These are phyloP conservation scores for Yamadazyma taylorii DNA, from an alignment of 1,139 yeast species.

Conservation along the genomic window DNA sequence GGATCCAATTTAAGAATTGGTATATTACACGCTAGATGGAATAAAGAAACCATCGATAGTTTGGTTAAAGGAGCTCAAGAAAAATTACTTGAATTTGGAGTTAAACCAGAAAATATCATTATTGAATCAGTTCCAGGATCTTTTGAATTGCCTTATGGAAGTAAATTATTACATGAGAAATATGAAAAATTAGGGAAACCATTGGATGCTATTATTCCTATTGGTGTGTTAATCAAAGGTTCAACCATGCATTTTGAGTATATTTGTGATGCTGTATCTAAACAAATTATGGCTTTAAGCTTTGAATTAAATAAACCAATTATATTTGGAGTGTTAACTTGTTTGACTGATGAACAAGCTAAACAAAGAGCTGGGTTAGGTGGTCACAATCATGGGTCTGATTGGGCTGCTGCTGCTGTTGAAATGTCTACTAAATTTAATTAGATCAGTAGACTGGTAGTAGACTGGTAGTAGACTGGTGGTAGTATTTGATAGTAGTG, in stretches of 20 bases:
- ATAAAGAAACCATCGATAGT: conserved; percentile 69
- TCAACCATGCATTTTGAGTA: conserved; percentile 98
- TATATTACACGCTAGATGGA: conserved; percentile 96
- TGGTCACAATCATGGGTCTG: conserved; percentile 91
- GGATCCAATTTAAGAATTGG: conserved; percentile 73
- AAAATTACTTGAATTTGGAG: conserved; percentile 64
- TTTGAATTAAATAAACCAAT: conserved; percentile 73
- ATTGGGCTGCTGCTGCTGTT: conserved; percentile 99
- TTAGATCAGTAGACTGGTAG: too few species aligned
- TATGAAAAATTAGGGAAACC: conserved; percentile 46
- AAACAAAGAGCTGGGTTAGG: conserved; percentile 89
- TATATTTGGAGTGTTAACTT: conserved; percentile 89
- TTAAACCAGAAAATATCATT: conserved; percentile 69
- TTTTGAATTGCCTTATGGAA: conserved; percentile 86
- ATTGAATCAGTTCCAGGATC: conserved; percentile 92
- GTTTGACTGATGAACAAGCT: conserved; percentile 93
- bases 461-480: too few species aligned
- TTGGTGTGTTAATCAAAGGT: conserved; percentile 94
- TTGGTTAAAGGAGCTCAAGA: conserved; percentile 75
- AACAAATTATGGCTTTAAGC: conserved; percentile 82
- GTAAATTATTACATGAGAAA: conserved; percentile 53
- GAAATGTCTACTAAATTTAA: conserved; percentile 75
- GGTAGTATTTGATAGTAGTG: not conserved
- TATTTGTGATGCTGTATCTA: conserved; percentile 87
- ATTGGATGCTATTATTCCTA: conserved; percentile 86